Evolutionary conservation across 306 rosid species (phyloP), one percentile per base, ranked within the genome.

Genomic region (Vigna nakashimae): DNA sequence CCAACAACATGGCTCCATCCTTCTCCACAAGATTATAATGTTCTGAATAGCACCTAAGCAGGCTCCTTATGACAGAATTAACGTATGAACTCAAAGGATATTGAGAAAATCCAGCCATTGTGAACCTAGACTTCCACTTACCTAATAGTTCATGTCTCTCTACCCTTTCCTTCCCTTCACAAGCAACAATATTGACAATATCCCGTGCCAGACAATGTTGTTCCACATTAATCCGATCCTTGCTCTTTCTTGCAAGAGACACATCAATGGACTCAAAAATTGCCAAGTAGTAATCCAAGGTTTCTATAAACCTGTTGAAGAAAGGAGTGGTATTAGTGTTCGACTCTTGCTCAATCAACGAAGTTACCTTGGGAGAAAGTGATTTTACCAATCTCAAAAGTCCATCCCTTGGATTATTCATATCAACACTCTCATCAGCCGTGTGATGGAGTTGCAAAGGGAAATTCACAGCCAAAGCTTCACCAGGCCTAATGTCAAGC

Each of bases 301-400:
- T 76, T 86, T 93, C 98, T 48, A 70, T 56, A 53, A 83, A 91
- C 86, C 98, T 85, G 82, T 76, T 69, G 82, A 85, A 87, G 87
- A 93, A 93, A 38, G 93, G 93, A 36, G 98, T 91, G 18, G 98
- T 93, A 77, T 93, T 93, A 1, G 97, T 89, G 88, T 93, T 93
- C n/a, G 95, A 93, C 65, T 93, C 98, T 79, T 93, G 98, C 87
- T 91, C 97, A 62, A 91, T 95, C 80, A 93, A 63, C 46, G 97
- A 89, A 65, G 82, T 82, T 26, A 93, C 93, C 79, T 80, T 89
- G 17, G 97, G 98, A 46, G 87, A 84, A 28, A 93, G 83, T 30
- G 95, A 88, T 84, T 86, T 93, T 18, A 93, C 87, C 91, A 88
- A 75, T 75, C 98, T 82, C 69, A 93, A 50, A 63, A 93, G 88